Conservation (phyloP, 176 grass and related monocot species). For the Pontederia paniculata region DNA sequence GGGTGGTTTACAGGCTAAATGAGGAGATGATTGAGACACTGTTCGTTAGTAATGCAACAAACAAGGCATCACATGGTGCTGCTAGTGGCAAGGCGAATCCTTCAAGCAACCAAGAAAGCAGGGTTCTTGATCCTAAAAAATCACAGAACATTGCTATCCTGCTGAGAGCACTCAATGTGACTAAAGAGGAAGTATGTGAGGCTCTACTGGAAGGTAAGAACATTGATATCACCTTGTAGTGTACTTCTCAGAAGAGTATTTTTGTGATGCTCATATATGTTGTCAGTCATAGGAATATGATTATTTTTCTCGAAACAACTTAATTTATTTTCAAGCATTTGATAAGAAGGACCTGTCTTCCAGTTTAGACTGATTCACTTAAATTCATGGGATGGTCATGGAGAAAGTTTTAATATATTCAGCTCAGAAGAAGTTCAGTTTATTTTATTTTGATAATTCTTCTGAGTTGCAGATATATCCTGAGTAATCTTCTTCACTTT, state of each 20-base stretch:
- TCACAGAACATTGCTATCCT: slow-evolving; percentile 49
- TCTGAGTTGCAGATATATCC: no score
- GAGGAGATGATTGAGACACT: slow-evolving; percentile 61
- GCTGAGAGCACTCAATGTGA: slow-evolving; percentile 42
- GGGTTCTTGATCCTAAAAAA: slow-evolving; percentile 39
- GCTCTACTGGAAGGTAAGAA: slow-evolving; percentile 58
- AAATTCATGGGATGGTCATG: no score
- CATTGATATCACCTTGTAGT: not conserved
- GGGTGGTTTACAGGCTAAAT: slow-evolving; percentile 32
- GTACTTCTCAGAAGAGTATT: not conserved
- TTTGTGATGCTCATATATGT: not conserved
- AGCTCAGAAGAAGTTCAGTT: no score
- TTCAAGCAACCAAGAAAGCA: slow-evolving; percentile 28
- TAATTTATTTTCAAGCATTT: no score
- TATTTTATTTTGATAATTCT: no score
- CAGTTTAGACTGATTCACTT: no score
- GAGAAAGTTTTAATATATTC: no score
- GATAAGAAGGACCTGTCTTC: no score
- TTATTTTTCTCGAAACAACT: no score
- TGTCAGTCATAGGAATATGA: not conserved
- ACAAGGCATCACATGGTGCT: not conserved
- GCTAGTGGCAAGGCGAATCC: not conserved
- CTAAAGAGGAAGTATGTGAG: slow-evolving; percentile 42
- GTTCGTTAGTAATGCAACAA: slow-evolving; percentile 25
- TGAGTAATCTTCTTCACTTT: not conserved